Base-by-base conservation (phyloP, 805 yeast genomes). In the Komagataella populi region DNA sequence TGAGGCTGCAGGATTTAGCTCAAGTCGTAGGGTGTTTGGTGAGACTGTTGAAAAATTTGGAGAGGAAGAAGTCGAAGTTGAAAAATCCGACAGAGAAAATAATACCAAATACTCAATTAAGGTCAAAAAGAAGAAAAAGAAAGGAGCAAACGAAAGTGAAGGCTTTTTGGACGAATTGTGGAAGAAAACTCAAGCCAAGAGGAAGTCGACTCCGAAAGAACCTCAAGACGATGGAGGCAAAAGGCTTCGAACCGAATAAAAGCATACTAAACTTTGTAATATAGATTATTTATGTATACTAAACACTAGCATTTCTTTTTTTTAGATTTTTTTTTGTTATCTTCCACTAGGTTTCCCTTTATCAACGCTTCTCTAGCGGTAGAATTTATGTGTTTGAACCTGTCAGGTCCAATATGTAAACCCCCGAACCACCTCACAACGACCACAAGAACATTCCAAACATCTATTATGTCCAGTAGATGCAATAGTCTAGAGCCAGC, bases 391-490 rank as follows among this genome's bases (percentile, higher is more conserved):
- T 93, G 98, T 59, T 86, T 89, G 70, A 93, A 93, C 55, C 96
- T 71, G 65, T 87, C 97, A 0, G 98, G 93, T 0, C 99, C 99
- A 20, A 93, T 66, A 56, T 84, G 95, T 0, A 76, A 74, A 4
- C 99, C 99, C 16, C 96, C 96, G 63, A 77, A 93, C 96, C 97
- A 91, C 54, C 99, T 69, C 39, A 85, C 79, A 1, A 91, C 96
- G 7, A 83, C 87, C 3, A 90, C 96, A 55, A 89, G 76, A 3
- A 86, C 87, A 62, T 90, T 82, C 84, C 87, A 79, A 1, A 78
- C 85, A 58, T 87, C 88, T 86, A 84, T 84, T 23, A 66, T 59
- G 12, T 36, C 24, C 56, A 90, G 66, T 48, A 90, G 65, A 68
- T 88, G 96, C 49, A 89, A 65, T 73, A 90, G 69, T 53, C 96